Evolutionary conservation across 352 stramenopile genomes (phyloP).

Genomic region (Phytophthora europaea): DNA sequence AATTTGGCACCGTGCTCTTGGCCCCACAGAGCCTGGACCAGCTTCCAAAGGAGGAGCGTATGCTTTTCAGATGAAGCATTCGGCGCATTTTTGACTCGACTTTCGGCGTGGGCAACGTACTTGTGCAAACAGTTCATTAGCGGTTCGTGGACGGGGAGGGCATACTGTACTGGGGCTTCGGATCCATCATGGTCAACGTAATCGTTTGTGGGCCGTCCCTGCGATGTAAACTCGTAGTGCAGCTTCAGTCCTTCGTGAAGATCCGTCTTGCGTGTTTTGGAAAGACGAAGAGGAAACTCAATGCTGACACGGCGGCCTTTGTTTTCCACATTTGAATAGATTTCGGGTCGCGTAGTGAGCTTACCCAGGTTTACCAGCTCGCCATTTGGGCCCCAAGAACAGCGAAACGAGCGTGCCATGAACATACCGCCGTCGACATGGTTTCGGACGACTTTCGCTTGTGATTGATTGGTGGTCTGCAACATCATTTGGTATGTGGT

Average conservation of each 20-base stretch:
- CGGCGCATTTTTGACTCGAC: constrained; percentile 18
- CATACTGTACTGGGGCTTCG: constrained; percentile 49
- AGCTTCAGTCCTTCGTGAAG: constrained; percentile 67
- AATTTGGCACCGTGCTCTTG: constrained; percentile 68
- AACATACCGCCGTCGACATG: constrained; percentile 75
- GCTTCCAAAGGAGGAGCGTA: constrained; percentile 66
- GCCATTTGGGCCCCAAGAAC: constrained; percentile 82
- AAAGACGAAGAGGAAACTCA: constrained; percentile 59
- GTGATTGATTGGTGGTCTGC: constrained; percentile 43
- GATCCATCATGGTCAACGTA: constrained; percentile 41
- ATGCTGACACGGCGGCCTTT: constrained; percentile 47
- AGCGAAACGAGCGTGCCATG: constrained; percentile 85
- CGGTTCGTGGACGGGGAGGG: constrained; percentile 55
- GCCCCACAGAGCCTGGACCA: constrained; percentile 81
- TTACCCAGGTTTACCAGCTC: constrained; percentile 76
- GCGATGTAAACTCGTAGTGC: constrained; percentile 64
- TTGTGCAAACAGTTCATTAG: constrained; percentile 71
- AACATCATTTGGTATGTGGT: constrained; percentile 81
- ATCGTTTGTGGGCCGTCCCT: constrained; percentile 33
- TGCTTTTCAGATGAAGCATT: constrained; percentile 29
- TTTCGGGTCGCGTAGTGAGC: constrained; percentile 39
- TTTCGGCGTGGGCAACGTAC: constrained; percentile 64
- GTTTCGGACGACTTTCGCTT: constrained; percentile 53
- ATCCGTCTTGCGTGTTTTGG: constrained; percentile 46
- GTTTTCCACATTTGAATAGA: constrained; percentile 28